Evolutionary conservation across 2,329 filamentous ascomycete genomes (phyloP).

Genomic region (Trichoderma koningiopsis): DNA sequence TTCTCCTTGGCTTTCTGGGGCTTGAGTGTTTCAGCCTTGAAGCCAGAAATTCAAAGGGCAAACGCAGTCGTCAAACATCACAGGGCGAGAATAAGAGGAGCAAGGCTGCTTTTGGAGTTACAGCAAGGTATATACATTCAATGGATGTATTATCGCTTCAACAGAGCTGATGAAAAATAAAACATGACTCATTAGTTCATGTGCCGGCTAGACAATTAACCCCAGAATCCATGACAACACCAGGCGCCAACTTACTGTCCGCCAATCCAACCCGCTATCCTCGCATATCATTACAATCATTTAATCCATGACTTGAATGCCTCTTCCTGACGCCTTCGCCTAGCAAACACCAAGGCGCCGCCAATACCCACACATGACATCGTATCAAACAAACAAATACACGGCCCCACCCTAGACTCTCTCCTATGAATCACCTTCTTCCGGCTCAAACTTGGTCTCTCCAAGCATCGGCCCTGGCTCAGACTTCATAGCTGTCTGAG

Average conservation of each 20-base stretch:
- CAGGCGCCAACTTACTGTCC: slow-evolving; percentile 15
- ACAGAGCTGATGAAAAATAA: neutral
- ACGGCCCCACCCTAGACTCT: too few species aligned
- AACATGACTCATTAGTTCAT: slow-evolving; percentile 11
- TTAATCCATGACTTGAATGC: neutral
- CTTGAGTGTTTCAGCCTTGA: neutral
- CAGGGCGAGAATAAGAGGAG: neutral
- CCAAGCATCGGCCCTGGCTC: slow-evolving; percentile 61
- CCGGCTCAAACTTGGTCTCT: slow-evolving; percentile 70
- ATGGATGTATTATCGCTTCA: neutral
- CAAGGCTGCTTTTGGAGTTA: neutral
- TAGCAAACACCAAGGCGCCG: neutral
- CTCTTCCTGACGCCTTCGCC: neutral
- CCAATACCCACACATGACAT: slow-evolving; percentile 2
- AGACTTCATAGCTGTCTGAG: slow-evolving; percentile 61
- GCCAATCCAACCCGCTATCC: slow-evolving; percentile 13
- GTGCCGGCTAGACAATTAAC: slow-evolving; percentile 21
- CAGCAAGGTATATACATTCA: neutral
- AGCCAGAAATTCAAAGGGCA: neutral
- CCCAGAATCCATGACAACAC: slow-evolving; percentile 20
- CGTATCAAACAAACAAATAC: neutral
- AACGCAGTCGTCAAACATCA: neutral
- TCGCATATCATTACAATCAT: slow-evolving; percentile 6
- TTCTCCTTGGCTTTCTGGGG: neutral
- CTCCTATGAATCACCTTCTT: slow-evolving; percentile 44